A percentile compares a stretch with the other conserved stretches of the same genome.
These are phyloP conservation scores for Candida sanyiensis DNA, from an alignment of 805 yeast species.

Conservation along the genomic window DNA sequence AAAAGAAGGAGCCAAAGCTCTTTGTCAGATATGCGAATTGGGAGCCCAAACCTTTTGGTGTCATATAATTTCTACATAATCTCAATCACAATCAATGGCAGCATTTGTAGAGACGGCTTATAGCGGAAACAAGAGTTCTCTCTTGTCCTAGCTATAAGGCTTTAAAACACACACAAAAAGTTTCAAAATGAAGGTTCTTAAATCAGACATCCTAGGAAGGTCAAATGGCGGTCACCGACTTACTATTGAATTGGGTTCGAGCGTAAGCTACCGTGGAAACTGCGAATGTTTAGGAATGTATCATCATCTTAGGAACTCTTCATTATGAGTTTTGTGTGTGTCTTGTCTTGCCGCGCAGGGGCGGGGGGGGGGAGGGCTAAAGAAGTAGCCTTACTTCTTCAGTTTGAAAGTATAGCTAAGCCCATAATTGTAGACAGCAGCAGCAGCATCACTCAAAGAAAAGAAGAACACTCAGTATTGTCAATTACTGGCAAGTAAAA, in stretches of 20 bases:
- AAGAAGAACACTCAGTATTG: slow-evolving; percentile 49
- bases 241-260: slow-evolving; percentile 78
- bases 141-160: not conserved
- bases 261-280: slow-evolving; percentile 92
- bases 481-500: slow-evolving; percentile 84
- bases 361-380: no score
- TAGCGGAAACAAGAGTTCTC: not conserved
- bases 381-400: slow-evolving; percentile 10
- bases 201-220: slow-evolving; percentile 95
- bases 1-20: slow-evolving; percentile 9
- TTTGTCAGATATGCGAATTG: slow-evolving; percentile 31
- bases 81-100: not conserved
- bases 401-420: slow-evolving; percentile 6
- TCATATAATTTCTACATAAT: slow-evolving; percentile 25
- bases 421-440: no score
- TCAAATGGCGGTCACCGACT: slow-evolving; percentile 79
- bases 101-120: not conserved
- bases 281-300: slow-evolving; percentile 81
- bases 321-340: no score
- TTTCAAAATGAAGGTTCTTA: slow-evolving; percentile 2
- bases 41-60: slow-evolving; percentile 54
- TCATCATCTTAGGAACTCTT: slow-evolving; percentile 55
- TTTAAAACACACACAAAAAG: not conserved
- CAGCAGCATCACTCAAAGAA: not conserved
- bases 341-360: no score